Evolutionary conservation across 176 grass and related monocot genomes (phyloP).

Genomic region (Oryza longistaminata): DNA sequence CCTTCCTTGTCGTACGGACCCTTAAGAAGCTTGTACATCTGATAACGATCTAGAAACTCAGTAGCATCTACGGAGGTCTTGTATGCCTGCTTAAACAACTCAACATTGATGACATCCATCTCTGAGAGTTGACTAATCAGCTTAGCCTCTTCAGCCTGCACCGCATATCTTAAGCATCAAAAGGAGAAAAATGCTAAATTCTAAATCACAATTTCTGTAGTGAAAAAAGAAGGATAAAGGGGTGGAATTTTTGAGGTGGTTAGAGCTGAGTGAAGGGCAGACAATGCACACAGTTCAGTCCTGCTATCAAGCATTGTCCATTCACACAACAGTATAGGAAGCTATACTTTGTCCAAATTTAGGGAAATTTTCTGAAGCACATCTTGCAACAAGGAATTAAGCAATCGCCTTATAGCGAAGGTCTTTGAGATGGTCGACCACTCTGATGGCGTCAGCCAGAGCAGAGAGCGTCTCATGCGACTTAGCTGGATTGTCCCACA

Average conservation of each 20-base stretch:
- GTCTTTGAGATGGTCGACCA: constrained; percentile 88
- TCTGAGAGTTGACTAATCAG: constrained; percentile 84
- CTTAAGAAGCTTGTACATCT: constrained; percentile 78
- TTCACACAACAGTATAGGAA: not conserved
- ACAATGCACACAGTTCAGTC: not conserved
- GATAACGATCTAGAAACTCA: constrained; percentile 72
- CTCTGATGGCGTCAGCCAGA: constrained; percentile 67
- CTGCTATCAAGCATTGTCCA: not conserved
- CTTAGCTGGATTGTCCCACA: constrained; percentile 77
- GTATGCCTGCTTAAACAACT: constrained; percentile 87
- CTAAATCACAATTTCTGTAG: not conserved
- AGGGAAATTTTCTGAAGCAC: not conserved
- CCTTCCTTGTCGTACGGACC: constrained; percentile 87
- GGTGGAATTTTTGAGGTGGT: not conserved
- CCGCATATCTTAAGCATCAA: constrained; percentile 1
- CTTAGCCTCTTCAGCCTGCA: constrained; percentile 91
- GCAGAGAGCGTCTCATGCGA: constrained; percentile 65
- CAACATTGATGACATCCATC: constrained; percentile 79
- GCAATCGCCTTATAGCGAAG: constrained; percentile 76
- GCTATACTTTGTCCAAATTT: not conserved
- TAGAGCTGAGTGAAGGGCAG: not conserved
- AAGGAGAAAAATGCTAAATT: not conserved
- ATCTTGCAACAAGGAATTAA: constrained; percentile 35
- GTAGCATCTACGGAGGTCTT: constrained; percentile 69
- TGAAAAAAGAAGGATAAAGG: not conserved